Evolutionary conservation across 331 rosid species (phyloP).

Genomic region (Erythrophleum ivorense): DNA sequence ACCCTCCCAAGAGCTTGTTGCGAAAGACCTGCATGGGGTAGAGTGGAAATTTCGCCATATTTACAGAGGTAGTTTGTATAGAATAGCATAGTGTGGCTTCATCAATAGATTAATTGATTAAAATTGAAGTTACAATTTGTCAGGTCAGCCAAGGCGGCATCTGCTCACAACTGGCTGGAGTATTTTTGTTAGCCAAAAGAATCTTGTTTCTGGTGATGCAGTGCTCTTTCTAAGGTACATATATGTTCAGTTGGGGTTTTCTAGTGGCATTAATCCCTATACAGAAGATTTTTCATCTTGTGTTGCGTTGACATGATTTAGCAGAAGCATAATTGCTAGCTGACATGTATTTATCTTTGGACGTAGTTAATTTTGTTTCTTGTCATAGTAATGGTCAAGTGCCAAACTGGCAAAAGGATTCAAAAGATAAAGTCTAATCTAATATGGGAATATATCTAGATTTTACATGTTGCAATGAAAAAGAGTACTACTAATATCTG

Average conservation of each 20-base stretch:
- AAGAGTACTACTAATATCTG: slow-evolving; percentile 21
- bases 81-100: slow-evolving; percentile 33
- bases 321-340: slow-evolving; percentile 5
- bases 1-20: slow-evolving; percentile 96
- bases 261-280: slow-evolving; percentile 1
- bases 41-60: slow-evolving; percentile 95
- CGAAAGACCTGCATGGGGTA: slow-evolving; percentile 90
- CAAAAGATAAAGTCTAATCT: neutral
- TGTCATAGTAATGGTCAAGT: neutral
- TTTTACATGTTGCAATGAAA: slow-evolving; percentile 3
- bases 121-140: slow-evolving; percentile 41
- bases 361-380: slow-evolving; percentile 8
- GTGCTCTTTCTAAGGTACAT: slow-evolving; percentile 88
- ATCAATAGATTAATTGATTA: slow-evolving; percentile 38
- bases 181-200: slow-evolving; percentile 91
- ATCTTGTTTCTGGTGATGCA: slow-evolving; percentile 94
- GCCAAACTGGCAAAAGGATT: slow-evolving; percentile 12
- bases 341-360: slow-evolving; percentile 22
- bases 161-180: slow-evolving; percentile 99
- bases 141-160: slow-evolving; percentile 99
- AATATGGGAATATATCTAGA: neutral
- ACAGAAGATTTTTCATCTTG: neutral
- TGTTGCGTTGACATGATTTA: slow-evolving; percentile 22
- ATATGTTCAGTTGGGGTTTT: neutral
- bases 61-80: slow-evolving; percentile 69